Base-by-base conservation (phyloP, 2,329 filamentous ascomycete genomes). In the Fusarium luffae region DNA sequence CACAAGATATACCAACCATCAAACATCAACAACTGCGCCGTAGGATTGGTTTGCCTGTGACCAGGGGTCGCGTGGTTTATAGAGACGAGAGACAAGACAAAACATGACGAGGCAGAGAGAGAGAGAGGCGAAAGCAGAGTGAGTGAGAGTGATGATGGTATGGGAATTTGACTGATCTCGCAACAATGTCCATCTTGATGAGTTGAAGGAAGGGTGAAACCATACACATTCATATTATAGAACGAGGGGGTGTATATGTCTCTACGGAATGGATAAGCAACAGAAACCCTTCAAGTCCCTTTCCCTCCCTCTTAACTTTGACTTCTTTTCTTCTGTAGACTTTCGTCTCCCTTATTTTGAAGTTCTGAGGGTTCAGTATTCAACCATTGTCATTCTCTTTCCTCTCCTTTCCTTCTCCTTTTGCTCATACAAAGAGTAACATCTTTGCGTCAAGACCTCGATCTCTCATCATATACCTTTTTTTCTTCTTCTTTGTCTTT, bases 51-150 rank as follows among this genome's bases (percentile, higher is more conserved):
- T 34, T 54, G 23, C 18, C 47, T 27, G 30, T 7, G 59, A 41
- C 18, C 68, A 69, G 59, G 68, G 63, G 63, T 68, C 59, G 52
- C 43, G 49, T 70, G 68, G 68, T 60, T 67, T 47, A 23, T n/a
- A 44, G n/a, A 50, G 48, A 28, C 9, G 34, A 69, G 63, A 70
- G 63, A 70, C 48, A 27, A 27, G 48, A 11, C 30, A 51, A 34
- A 8, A 51, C 21, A 51, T 40, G 32, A 51, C n/a, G 23, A 51
- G 32, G 23, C 48, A 37, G 16, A 34, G 19, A 21, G 19, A 21
- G 19, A 21, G 34, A 51, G 19, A 49, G 47, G 30, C 28, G 18
- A 37, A 37, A 37, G 23, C 48, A 37, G 16, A 34, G 34, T 7
- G 32, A 34, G 16, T 28, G 27, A 25, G 4, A 30, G 2, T 4